Evolutionary conservation across 1,284 basidiomycete species (phyloP).

Genomic region (Trichosporon sp.): DNA sequence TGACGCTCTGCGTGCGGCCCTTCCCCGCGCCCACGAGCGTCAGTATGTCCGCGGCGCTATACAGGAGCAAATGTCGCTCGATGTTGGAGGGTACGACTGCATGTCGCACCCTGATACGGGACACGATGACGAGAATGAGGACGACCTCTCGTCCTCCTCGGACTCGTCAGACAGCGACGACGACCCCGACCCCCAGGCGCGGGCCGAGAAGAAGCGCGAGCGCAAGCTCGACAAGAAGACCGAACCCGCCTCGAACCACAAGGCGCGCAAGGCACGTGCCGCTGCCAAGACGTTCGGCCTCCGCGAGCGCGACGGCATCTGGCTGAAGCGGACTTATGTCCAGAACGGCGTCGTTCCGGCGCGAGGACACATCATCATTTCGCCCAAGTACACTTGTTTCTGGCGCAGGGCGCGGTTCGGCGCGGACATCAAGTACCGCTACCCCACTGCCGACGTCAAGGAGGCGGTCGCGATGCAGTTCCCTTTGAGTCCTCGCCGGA

Average conservation of each 20-base stretch:
- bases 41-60: conserved; percentile 37
- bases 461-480: conserved; percentile 52
- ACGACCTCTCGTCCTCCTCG: neutral
- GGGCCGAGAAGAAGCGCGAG: conserved; percentile 1
- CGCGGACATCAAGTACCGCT: conserved; percentile 60
- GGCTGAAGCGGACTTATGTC: conserved; percentile 57
- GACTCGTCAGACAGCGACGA: conserved; percentile 19
- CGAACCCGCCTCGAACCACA: conserved; percentile 24
- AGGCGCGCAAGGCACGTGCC: conserved; percentile 42
- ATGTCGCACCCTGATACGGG: conserved; percentile 31
- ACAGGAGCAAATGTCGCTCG: conserved; percentile 41
- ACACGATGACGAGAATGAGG: conserved; percentile 43
- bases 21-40: conserved; percentile 35
- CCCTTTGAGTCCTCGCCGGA: conserved; percentile 45
- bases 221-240: conserved; percentile 12
- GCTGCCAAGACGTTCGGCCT: conserved; percentile 53
- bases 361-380: conserved; percentile 55
- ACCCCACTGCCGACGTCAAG: conserved; percentile 60
- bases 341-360: conserved; percentile 43
- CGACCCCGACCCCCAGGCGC: conserved; percentile 15
- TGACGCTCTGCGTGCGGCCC: conserved; percentile 37
- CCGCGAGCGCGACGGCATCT: conserved; percentile 52
- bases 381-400: conserved; percentile 53
- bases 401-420: conserved; percentile 52
- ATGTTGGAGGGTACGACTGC: conserved; percentile 48